Evolutionary conservation across 768 basidiomycete genomes (phyloP).

Genomic region (Tylopilus plumbeoviolaceoides): DNA sequence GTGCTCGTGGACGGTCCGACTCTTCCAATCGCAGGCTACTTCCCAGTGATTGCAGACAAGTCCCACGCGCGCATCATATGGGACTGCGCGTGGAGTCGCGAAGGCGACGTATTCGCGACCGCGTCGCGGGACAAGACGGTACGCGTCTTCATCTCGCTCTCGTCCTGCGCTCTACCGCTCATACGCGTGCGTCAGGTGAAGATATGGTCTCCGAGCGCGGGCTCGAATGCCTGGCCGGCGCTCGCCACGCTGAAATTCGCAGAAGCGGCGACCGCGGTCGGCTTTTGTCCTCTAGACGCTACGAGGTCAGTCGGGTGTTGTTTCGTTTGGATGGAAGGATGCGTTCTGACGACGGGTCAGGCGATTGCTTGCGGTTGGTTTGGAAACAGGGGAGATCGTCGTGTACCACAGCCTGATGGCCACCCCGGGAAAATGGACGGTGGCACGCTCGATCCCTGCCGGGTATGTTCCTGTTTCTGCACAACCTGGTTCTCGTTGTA

Average conservation of each 20-base stretch:
- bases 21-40: slow-evolving; percentile 44
- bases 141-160: slow-evolving; percentile 14
- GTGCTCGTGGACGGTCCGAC: neutral
- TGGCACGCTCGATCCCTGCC: slow-evolving; percentile 42
- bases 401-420: slow-evolving; percentile 46
- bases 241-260: slow-evolving; percentile 60
- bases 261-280: slow-evolving; percentile 82
- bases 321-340: neutral
- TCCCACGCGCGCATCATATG: slow-evolving; percentile 92
- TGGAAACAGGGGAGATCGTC: slow-evolving; percentile 75
- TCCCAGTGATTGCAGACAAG: slow-evolving; percentile 66
- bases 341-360: slow-evolving; percentile 23
- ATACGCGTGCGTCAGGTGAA: slow-evolving; percentile 55
- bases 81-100: slow-evolving; percentile 86
- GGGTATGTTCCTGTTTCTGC: slow-evolving; percentile 38
- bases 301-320: slow-evolving; percentile 36
- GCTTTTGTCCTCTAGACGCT: slow-evolving; percentile 44
- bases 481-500: neutral
- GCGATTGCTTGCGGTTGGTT: slow-evolving; percentile 72
- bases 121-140: slow-evolving; percentile 96
- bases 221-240: slow-evolving; percentile 49
- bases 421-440: slow-evolving; percentile 42
- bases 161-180: neutral
- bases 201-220: slow-evolving; percentile 57
- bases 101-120: slow-evolving; percentile 81